Evolutionary conservation across 2,329 filamentous ascomycete species (phyloP), one percentile per base, ranked within the genome.

Genomic region (Curvularia hawaiiensis): DNA sequence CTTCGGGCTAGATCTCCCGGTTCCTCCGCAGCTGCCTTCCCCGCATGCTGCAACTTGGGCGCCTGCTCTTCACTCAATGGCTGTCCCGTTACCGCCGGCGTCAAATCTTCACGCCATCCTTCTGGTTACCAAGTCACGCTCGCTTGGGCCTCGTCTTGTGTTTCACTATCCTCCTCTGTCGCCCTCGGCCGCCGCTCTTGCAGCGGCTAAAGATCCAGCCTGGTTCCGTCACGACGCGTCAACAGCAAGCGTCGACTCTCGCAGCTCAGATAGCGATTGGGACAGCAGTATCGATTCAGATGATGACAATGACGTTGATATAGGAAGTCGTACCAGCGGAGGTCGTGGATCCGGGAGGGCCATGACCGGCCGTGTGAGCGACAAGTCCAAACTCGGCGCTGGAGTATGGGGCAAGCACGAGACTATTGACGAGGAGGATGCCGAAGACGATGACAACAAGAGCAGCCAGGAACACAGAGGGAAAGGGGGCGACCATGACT

Each of bases 91-190:
- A 28, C 71, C 74, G 44, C 72, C 73, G 8, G 68, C 73, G 10
- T 75, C 74, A 12, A 71, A 73, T 54, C 75, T 78, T n/a, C 71
- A 77, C 54, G 71, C 76, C 28, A 75, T 78, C 54, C 70, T 78
- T 16, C 71, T 78, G n/a, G 68, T 78, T 16, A 76, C 72, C 16
- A 71, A 75, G 59, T 76, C 73, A 58, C 75, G 73, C 47, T 74
- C 72, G 18, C 74, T 74, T 28, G 74, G 75, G 6, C 74, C 74
- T 3, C 73, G 74, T 8, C 73, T 78, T n/a, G 75, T 78, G 38
- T 78, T 78, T 60, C 76, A 78, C 61, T 78, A 78, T 44, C 76
- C 76, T 24, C 73, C 73, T 5, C 65, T 77, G n/a, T 75, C 75
- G 22, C 70, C 73, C 2, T 74, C 71, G 7, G 70, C 72, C 2